phyloP scores from a whole-genome alignment of 495 filamentous ascomycete species.

The Jackrogersella multiformis region DNA sequence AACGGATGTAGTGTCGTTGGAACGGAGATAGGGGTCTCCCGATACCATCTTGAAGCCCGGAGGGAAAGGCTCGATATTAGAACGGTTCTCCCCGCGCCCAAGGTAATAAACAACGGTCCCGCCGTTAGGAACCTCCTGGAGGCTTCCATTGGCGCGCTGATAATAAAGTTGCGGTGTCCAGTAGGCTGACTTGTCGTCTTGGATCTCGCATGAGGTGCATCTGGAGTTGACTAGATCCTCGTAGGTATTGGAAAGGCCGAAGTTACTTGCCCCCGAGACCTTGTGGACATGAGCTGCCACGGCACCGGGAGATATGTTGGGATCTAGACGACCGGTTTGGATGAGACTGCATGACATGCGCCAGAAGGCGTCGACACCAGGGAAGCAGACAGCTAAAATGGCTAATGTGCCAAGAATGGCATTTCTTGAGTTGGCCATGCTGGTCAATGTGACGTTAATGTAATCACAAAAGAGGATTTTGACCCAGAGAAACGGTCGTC shows the following conservation, averaged over 20 bases:
- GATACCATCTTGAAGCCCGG: conserved; percentile 57
- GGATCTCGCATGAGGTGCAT: conserved; percentile 60
- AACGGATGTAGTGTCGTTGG: conserved; percentile 46
- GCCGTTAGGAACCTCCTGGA: conserved; percentile 53
- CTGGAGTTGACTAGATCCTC: conserved; percentile 49
- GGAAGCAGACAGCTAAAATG: not conserved
- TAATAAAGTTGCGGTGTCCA: conserved; percentile 64
- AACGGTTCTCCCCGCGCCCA: conserved; percentile 50
- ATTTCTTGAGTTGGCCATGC: conserved; percentile 15
- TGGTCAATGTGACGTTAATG: not conserved
- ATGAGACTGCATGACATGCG: conserved; percentile 43
- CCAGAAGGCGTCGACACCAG: conserved; percentile 29
- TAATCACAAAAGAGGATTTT: not conserved
- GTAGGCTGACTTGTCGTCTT: conserved; percentile 62
- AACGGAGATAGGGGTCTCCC: conserved; percentile 49
- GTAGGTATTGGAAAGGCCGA: conserved; percentile 50
- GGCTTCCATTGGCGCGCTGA: conserved; percentile 52
- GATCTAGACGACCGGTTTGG: conserved; percentile 66
- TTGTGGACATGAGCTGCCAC: conserved; percentile 71
- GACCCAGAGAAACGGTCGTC: not conserved
- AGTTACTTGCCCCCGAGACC: conserved; percentile 69
- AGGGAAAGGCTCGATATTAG: conserved; percentile 52
- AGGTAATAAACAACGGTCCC: conserved; percentile 57
- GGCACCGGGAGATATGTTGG: conserved; percentile 65
- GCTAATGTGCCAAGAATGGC: conserved; percentile 9